phyloP scores from a whole-genome alignment of 768 basidiomycete species.

The Boletus huronensis region DNA sequence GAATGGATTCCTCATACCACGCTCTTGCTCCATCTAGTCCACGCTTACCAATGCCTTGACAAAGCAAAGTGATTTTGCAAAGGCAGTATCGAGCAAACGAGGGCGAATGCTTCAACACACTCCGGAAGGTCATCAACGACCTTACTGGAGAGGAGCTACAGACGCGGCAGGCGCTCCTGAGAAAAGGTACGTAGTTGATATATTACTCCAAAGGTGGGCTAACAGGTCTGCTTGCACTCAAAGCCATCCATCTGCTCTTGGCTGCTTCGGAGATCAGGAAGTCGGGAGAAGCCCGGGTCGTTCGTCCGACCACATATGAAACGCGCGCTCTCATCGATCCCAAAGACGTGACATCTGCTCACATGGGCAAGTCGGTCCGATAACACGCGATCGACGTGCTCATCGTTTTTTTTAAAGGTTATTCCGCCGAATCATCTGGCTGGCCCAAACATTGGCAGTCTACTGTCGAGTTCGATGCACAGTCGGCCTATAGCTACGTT shows the following conservation, averaged over 20 bases:
- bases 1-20: not conserved
- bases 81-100: slow-evolving; percentile 23
- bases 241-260: slow-evolving; percentile 14
- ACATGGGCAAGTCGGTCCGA: slow-evolving; percentile 7
- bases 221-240: not conserved
- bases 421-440: not conserved
- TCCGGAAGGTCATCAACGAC: slow-evolving; percentile 16
- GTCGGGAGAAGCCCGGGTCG: not conserved
- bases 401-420: slow-evolving; percentile 7
- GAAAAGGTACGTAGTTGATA: slow-evolving; percentile 10
- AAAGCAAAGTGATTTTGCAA: slow-evolving; percentile 14
- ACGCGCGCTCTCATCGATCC: not conserved
- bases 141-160: slow-evolving; percentile 14
- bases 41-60: not conserved
- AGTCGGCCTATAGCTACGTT: not conserved
- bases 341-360: not conserved
- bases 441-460: not conserved
- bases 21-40: not conserved
- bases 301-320: not conserved
- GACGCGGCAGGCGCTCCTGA: slow-evolving; percentile 23
- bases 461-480: not conserved
- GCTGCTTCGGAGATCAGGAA: not conserved
- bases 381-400: not conserved
- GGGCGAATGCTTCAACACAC: slow-evolving; percentile 18
- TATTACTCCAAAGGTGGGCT: not conserved